These are phyloP conservation scores for Nannizzia gypsea DNA, from an alignment of 2,329 filamentous ascomycete species.

Conservation along the genomic window DNA sequence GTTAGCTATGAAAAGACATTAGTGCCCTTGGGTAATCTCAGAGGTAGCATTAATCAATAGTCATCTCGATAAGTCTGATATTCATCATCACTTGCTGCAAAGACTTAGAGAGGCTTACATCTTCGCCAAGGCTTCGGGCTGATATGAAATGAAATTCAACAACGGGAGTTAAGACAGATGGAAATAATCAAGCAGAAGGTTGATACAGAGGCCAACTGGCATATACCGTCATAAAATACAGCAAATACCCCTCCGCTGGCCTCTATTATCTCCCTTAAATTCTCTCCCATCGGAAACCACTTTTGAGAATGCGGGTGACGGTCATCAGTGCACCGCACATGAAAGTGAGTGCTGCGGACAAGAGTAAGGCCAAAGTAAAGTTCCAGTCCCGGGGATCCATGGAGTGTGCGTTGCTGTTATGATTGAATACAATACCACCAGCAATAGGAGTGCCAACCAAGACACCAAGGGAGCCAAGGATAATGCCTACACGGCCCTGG, in stretches of 20 bases:
- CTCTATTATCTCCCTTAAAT: not conserved
- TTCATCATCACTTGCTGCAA: too few relatives aligned
- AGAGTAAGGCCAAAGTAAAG: not conserved
- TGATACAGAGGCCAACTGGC: not conserved
- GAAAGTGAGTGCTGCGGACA: not conserved
- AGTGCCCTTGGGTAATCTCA: too few relatives aligned
- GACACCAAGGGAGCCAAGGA: constrained; percentile 40
- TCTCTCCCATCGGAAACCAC: not conserved
- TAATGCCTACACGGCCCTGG: not conserved
- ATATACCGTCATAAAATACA: not conserved
- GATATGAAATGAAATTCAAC: too few relatives aligned
- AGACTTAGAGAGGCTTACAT: too few relatives aligned
- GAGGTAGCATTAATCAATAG: too few relatives aligned
- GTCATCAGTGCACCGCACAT: not conserved
- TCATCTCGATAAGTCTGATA: too few relatives aligned
- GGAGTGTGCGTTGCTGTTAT: constrained; percentile 29
- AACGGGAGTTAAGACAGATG: not conserved
- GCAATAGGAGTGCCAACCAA: constrained; percentile 57
- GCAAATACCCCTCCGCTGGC: not conserved
- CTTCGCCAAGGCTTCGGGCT: too few relatives aligned
- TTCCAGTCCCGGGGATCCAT: not conserved
- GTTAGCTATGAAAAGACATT: too few relatives aligned
- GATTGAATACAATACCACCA: constrained; percentile 43
- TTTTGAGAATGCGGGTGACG: not conserved
- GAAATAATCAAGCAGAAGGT: not conserved